Evolutionary conservation across 495 filamentous ascomycete genomes (phyloP), one percentile per base, ranked within the genome.

Genomic region (Oleoguttula mirabilis): DNA sequence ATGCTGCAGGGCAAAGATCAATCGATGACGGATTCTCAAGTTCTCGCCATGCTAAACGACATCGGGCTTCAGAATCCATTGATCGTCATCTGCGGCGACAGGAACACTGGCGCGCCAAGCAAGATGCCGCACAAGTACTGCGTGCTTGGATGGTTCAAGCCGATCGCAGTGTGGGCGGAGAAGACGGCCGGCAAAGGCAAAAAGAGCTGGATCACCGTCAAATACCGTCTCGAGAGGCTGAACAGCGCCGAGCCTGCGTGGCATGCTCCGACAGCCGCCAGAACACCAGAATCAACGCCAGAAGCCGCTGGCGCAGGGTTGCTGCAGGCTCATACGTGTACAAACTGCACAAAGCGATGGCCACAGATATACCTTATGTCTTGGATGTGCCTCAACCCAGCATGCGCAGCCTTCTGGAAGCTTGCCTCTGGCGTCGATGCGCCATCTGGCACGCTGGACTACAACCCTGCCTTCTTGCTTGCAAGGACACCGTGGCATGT

Each of bases 81-180:
- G 2, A 52, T 59, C n/a, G 45, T 55, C 17, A 50, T 55, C 34
- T 19, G 47, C 73, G 81, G 77, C 0, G 52, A 68, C 23, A 54
- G 60, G 3, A 76, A 82, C 46, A 58, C 51, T 0, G 52, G 68
- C 2, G 66, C 72, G n/a, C 66, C 67, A 0, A 66, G 69, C 6
- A 60, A 66, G 15, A 58, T 82, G 3, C 74, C 76, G 0, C 68
- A 84, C 53, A 64, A 68, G 0, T 92, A 80, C 50, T 76, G 73
- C 36, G 76, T 90, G 0, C 68, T 88, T 33, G 82, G 60, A n/a
- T 79, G 66, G 53, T 92, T 88, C 54, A 73, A 77, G 21, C 60
- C 84, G 14, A 82, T 79, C 0, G 61, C 81, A 24, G 60, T 86
- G 1, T 94, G 86, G 86, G 63, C 55, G 12, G 84, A 94, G 51